Conservation (phyloP, 768 basidiomycete species). For the Lepiota venenata region DNA sequence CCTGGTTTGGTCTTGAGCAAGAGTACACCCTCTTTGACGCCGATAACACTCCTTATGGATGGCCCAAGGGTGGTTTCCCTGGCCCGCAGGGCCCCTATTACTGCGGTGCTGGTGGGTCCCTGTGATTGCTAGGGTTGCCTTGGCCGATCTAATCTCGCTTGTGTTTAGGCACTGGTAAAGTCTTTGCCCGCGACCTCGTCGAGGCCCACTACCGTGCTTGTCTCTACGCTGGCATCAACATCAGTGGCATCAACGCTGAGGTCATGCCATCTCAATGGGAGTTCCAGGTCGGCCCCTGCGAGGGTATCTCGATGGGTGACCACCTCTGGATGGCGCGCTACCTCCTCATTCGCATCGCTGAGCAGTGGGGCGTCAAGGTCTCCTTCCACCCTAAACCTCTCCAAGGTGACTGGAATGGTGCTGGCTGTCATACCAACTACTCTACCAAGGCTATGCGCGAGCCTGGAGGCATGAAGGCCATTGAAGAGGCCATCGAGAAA, state of each 20-base stretch:
- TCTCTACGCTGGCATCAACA: conserved; percentile 93
- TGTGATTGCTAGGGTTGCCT: neutral
- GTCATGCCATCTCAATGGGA: conserved; percentile 99
- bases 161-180: conserved; percentile 84
- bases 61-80: conserved; percentile 99
- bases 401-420: conserved; percentile 98
- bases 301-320: conserved; percentile 98
- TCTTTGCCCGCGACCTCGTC: conserved; percentile 96
- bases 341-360: conserved; percentile 92
- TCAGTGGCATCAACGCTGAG: conserved; percentile 99
- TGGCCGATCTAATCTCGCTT: conserved; percentile 15
- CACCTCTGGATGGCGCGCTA: conserved; percentile 99
- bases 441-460: conserved; percentile 94
- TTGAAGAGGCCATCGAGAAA: conserved; percentile 93
- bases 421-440: conserved; percentile 98
- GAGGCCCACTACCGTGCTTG: conserved; percentile 99
- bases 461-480: conserved; percentile 87
- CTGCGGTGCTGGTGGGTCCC: conserved; percentile 87
- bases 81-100: conserved; percentile 99
- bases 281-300: conserved; percentile 99
- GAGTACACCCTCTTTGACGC: conserved; percentile 97
- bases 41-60: conserved; percentile 88
- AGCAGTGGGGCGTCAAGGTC: conserved; percentile 96
- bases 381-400: conserved; percentile 99
- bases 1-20: conserved; percentile 99